Evolutionary conservation across 805 yeast species (phyloP), one percentile per base, ranked within the genome.

Genomic region (Kodamaea leandrae): DNA sequence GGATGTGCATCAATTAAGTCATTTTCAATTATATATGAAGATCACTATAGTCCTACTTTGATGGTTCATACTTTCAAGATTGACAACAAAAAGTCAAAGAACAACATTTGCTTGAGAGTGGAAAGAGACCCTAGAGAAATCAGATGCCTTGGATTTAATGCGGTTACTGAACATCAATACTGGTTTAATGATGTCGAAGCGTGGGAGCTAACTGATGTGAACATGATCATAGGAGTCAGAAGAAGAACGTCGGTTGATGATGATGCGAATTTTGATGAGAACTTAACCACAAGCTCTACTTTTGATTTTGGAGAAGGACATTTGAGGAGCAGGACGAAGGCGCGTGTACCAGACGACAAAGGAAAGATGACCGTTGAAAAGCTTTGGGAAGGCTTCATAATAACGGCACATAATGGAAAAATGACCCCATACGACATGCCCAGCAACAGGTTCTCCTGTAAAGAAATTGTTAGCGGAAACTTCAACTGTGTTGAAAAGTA

Each of bases 51-150:
- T 2, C 72, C 72, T 4, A 74, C 78, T 6, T 59, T 86, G 38
- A 79, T 83, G 5, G 65, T 86, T 65, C 96, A 87, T 53, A 82
- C 93, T 0, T 82, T 79, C 53, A 77, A 77, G 32, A 77, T 82
- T 34, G 86, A 82, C 45, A 51, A 48, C 25, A 84, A 83, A 54
- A 71, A 82, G 43, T 88, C 95, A 7, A 84, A 85, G 53, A 83
- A 78, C 42, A 82, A 78, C 50, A 88, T 88, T 29, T 88, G 96
- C 60, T 63, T 88, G 41, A 77, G 96, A 61, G 95, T 86, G 28
- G 96, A 88, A 61, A 83, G 96, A 75, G 96, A 88, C 61, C 87
- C 91, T 2, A 76, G 95, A 53, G 96, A 88, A 63, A 86, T 86
- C 27, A 77, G 96, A 66, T 88, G 96, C 63, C 71, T 84, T 29